These are phyloP conservation scores for Alternaria novae-zelandiae DNA, from an alignment of 2,329 filamentous ascomycete species.

Conservation along the genomic window DNA sequence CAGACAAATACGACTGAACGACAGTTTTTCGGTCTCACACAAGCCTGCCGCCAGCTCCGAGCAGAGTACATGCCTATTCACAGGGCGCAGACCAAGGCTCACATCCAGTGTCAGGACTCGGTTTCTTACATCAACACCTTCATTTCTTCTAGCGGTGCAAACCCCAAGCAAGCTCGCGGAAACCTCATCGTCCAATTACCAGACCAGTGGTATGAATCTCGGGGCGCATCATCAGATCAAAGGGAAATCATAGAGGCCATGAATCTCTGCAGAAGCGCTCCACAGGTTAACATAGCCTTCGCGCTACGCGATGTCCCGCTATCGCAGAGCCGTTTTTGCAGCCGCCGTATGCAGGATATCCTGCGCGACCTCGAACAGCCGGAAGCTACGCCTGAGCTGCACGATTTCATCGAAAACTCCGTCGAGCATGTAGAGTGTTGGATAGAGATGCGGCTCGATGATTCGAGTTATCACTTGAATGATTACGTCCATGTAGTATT, in stretches of 20 bases:
- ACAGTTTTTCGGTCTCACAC: background rate
- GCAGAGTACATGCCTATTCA: background rate
- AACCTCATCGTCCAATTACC: background rate
- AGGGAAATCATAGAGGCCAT: background rate
- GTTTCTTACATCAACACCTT: background rate
- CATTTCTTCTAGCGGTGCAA: background rate
- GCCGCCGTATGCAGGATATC: background rate
- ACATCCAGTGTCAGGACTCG: background rate
- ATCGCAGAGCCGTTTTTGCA: background rate
- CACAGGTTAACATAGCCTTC: background rate
- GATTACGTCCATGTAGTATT: background rate
- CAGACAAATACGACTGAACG: background rate
- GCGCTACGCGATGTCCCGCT: background rate
- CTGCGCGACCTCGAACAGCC: background rate
- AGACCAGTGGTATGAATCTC: background rate
- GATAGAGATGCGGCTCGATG: background rate
- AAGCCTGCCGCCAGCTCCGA: background rate
- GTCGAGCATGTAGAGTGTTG: background rate
- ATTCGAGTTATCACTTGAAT: background rate
- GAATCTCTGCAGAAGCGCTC: background rate
- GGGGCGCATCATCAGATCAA: background rate
- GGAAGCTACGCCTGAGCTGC: background rate
- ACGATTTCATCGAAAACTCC: background rate
- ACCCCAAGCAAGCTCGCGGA: background rate
- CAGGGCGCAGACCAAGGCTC: background rate